phyloP scores from a whole-genome alignment of 164 flowering plant species.

The Macadamia tetraphylla region DNA sequence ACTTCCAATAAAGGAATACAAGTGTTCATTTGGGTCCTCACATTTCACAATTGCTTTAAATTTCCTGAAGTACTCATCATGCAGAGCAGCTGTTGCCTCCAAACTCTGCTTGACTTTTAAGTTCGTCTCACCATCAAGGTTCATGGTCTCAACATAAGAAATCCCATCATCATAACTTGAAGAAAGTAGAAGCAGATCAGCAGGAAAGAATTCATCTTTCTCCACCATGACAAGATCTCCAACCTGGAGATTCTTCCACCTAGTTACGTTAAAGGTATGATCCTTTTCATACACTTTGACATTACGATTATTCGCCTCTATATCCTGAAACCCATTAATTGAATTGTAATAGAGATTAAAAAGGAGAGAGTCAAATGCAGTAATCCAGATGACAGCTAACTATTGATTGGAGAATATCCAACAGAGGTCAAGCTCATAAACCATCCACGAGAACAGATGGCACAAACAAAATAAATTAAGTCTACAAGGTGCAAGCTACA shows the following conservation, averaged over 20 bases:
- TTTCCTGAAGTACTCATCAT: constrained; percentile 39
- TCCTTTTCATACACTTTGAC: constrained; percentile 35
- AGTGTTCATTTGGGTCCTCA: constrained; percentile 90
- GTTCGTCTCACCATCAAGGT: constrained; percentile 93
- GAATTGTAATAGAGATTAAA: neutral
- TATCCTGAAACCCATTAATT: constrained; percentile 42
- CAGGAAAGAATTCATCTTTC: constrained; percentile 79
- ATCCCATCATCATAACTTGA: constrained; percentile 80
- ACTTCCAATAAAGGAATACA: constrained; percentile 75
- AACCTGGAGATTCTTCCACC: constrained; percentile 65
- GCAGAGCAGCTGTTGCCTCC: constrained; percentile 47
- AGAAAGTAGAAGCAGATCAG: constrained; percentile 74
- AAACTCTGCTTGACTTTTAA: constrained; percentile 66
- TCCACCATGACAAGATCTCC: constrained; percentile 70
- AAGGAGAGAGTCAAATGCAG: neutral
- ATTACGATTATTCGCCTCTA: constrained; percentile 69
- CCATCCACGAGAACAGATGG: neutral
- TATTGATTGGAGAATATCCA: constrained; percentile 1
- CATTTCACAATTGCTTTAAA: constrained; percentile 65
- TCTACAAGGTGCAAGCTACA: neutral
- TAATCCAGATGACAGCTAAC: neutral
- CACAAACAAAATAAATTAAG: neutral
- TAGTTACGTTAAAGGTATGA: constrained; percentile 34
- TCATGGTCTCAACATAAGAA: constrained; percentile 82
- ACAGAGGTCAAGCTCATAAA: constrained; percentile 2